phyloP scores from a whole-genome alignment of 2,329 filamentous ascomycete genomes.

The Nemania sp. region DNA sequence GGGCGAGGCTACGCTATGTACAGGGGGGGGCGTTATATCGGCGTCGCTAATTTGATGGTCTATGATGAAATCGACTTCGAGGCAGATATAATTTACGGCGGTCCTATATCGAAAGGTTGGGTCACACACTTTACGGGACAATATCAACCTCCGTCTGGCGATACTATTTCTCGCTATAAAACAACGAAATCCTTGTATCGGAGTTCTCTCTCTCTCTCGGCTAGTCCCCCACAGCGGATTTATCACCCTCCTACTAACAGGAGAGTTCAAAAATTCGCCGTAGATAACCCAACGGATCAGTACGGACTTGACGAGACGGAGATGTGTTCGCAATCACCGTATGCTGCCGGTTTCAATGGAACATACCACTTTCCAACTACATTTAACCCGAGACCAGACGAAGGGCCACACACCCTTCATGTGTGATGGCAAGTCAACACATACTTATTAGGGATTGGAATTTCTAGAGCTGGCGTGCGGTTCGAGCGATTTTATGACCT shows the following conservation, averaged over 20 bases:
- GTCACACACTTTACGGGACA: conserved; percentile 15
- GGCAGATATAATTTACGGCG: conserved; percentile 2
- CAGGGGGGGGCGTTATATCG: background rate
- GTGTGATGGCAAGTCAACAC: too few species aligned
- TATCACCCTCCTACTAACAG: too few species aligned
- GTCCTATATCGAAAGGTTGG: conserved; percentile 12
- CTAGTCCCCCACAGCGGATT: too few species aligned
- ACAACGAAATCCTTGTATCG: background rate
- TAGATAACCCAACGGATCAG: background rate
- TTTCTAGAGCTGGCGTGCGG: too few species aligned
- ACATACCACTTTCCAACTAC: conserved; percentile 1
- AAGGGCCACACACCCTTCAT: too few species aligned
- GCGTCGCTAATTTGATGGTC: background rate
- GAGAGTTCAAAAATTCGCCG: background rate
- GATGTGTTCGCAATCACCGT: background rate
- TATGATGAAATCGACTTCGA: conserved; percentile 26
- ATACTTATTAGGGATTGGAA: too few species aligned
- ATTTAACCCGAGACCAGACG: too few species aligned
- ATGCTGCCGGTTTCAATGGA: conserved; percentile 2
- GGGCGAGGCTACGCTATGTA: conserved; percentile 8
- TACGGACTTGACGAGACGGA: background rate
- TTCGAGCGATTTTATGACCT: too few species aligned
- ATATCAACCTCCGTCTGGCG: background rate
- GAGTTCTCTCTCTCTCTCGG: background rate
- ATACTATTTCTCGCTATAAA: background rate